Evolutionary conservation across 306 rosid genomes (phyloP).

Genomic region (Castanospermum australe): DNA sequence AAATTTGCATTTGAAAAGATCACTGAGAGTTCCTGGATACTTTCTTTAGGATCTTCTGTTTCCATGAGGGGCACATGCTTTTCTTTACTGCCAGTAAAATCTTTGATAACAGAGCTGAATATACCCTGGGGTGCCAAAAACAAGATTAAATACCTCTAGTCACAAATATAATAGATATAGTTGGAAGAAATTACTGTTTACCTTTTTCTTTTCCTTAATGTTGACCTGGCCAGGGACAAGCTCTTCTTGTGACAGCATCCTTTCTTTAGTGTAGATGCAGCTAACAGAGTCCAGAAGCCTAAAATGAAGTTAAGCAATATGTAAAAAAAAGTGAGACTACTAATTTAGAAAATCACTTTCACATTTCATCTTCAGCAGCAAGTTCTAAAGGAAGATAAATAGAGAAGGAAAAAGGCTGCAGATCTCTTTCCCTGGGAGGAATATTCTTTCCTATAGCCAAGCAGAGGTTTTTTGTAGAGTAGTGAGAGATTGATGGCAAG

Average conservation of each 20-base stretch:
- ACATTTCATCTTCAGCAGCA: conserved; percentile 3
- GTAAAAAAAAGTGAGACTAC: neutral
- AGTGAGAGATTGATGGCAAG: neutral
- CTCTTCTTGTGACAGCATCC: conserved; percentile 46
- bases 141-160: neutral
- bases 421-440: neutral
- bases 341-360: neutral
- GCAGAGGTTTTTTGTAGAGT: neutral
- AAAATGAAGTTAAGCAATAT: conserved; percentile 4
- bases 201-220: conserved; percentile 85
- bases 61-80: conserved; percentile 56
- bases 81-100: conserved; percentile 67
- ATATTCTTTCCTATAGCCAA: neutral
- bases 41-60: conserved; percentile 57
- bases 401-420: neutral
- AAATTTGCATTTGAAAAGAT: conserved; percentile 67
- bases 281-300: conserved; percentile 67
- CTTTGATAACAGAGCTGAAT: conserved; percentile 77
- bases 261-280: conserved; percentile 55
- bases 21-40: conserved; percentile 52
- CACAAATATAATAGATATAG: neutral
- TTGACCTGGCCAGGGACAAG: conserved; percentile 19
- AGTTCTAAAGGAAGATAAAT: neutral
- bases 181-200: conserved; percentile 21
- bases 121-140: conserved; percentile 54